Conservation (phyloP, 192 early-diverging fungal genomes). For the Lobosporangium transversale region DNA sequence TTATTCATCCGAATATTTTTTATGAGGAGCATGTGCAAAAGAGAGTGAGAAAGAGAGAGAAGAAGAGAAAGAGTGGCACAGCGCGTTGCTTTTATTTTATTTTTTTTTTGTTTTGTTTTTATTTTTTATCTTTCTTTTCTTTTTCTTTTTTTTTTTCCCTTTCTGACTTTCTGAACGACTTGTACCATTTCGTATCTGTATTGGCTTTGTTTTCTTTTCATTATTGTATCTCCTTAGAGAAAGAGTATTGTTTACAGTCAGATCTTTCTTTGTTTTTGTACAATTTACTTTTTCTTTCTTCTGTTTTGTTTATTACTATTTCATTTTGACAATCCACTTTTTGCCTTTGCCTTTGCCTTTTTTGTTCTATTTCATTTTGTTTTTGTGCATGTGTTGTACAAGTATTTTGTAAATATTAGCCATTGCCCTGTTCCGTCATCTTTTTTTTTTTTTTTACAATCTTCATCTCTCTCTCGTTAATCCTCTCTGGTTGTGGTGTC, state of each 20-base stretch:
- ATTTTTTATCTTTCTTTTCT: not conserved
- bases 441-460: not conserved
- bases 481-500: too few relatives aligned
- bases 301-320: too few relatives aligned
- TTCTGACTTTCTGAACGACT: slow-evolving; percentile 1
- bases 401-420: slow-evolving; percentile 11
- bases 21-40: too few relatives aligned
- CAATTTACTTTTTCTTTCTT: not conserved
- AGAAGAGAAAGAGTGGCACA: not conserved
- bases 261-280: not conserved
- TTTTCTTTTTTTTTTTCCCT: not conserved
- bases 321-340: not conserved
- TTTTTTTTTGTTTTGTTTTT: too few relatives aligned
- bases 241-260: too few relatives aligned
- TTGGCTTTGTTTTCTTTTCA: not conserved
- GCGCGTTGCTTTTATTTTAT: not conserved
- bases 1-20: too few relatives aligned
- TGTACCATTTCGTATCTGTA: not conserved
- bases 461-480: not conserved
- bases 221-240: too few relatives aligned
- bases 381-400: not conserved
- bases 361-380: not conserved
- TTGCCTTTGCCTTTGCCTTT: not conserved
- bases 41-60: too few relatives aligned
- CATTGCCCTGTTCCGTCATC: not conserved